These are phyloP conservation scores for Phytomonas francai DNA, from an alignment of 208 protist species.

Conservation along the genomic window DNA sequence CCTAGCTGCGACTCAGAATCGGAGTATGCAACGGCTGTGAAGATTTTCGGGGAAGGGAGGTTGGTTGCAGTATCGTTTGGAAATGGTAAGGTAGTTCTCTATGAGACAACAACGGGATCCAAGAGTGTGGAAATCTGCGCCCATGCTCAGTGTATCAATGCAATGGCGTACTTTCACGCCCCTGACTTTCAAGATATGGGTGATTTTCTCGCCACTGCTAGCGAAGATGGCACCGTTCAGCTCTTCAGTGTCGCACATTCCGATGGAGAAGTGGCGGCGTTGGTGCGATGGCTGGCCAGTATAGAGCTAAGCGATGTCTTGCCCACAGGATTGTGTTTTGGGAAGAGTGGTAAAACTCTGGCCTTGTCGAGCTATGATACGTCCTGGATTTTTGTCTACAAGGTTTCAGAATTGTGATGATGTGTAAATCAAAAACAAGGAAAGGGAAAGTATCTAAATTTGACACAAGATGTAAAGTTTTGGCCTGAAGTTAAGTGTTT, in stretches of 20 bases:
- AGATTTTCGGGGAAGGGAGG: conserved; percentile 13
- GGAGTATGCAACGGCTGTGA: conserved; percentile 23
- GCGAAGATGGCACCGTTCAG: conserved; percentile 34
- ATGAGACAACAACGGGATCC: conserved; percentile 20
- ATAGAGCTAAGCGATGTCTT: background rate
- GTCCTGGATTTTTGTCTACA: background rate
- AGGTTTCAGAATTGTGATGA: background rate
- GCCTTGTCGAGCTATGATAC: background rate
- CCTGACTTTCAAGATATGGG: background rate
- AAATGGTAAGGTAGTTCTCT: conserved; percentile 37
- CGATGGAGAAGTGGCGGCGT: background rate
- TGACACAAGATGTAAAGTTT: background rate
- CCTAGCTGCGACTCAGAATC: conserved; percentile 26
- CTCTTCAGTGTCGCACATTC: background rate
- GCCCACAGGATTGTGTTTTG: background rate
- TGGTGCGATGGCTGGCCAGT: background rate
- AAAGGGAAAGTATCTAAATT: background rate
- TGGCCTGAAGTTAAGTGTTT: background rate
- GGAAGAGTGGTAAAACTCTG: background rate
- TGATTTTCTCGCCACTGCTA: conserved; percentile 25
- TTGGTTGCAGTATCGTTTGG: conserved; percentile 40
- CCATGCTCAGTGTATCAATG: conserved; percentile 60
- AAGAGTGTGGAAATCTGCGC: conserved; percentile 34
- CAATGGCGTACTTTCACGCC: conserved; percentile 19
- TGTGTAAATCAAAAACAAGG: background rate